phyloP scores from a whole-genome alignment of 2,329 filamentous ascomycete genomes.

The Fusarium nelsonii region DNA sequence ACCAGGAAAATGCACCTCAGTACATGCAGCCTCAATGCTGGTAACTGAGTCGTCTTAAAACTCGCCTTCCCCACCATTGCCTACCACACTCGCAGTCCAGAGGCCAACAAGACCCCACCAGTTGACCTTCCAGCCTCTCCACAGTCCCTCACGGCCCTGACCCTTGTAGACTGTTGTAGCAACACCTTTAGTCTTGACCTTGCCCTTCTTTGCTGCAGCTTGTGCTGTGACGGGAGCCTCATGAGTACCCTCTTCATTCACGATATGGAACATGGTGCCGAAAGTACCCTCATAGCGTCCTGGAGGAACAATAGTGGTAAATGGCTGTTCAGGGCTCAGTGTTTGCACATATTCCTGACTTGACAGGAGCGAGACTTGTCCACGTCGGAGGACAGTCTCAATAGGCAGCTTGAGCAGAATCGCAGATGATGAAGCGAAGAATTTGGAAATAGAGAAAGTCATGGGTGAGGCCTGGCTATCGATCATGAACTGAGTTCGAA shows the following conservation, averaged over 20 bases:
- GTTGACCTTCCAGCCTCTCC: conserved; percentile 81
- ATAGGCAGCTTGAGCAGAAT: conserved; percentile 89
- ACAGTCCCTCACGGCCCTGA: conserved; percentile 76
- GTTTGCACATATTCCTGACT: conserved; percentile 65
- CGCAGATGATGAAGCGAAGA: conserved; percentile 82
- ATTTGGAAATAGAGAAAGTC: conserved; percentile 84
- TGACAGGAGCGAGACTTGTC: conserved; percentile 80
- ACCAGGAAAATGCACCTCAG: conserved; percentile 49
- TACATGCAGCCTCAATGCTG: conserved; percentile 38
- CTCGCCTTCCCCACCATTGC: conserved; percentile 71
- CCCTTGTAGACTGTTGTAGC: conserved; percentile 64
- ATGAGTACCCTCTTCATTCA: conserved; percentile 81
- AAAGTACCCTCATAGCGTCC: conserved; percentile 87
- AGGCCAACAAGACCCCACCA: conserved; percentile 82
- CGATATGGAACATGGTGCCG: conserved; percentile 91
- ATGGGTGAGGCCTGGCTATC: conserved; percentile 85
- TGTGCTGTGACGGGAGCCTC: conserved; percentile 55
- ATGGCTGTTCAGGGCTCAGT: conserved; percentile 57
- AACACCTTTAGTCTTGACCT: conserved; percentile 49
- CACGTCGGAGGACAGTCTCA: conserved; percentile 90
- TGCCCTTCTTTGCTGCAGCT: conserved; percentile 51
- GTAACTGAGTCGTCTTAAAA: conserved; percentile 57
- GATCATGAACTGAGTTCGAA: conserved; percentile 86
- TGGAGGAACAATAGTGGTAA: conserved; percentile 82
- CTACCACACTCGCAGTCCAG: conserved; percentile 76